Evolutionary conservation across 1,139 yeast species (phyloP), one percentile per base, ranked within the genome.

Genomic region (Zygosaccharomyces pseudobailii): DNA sequence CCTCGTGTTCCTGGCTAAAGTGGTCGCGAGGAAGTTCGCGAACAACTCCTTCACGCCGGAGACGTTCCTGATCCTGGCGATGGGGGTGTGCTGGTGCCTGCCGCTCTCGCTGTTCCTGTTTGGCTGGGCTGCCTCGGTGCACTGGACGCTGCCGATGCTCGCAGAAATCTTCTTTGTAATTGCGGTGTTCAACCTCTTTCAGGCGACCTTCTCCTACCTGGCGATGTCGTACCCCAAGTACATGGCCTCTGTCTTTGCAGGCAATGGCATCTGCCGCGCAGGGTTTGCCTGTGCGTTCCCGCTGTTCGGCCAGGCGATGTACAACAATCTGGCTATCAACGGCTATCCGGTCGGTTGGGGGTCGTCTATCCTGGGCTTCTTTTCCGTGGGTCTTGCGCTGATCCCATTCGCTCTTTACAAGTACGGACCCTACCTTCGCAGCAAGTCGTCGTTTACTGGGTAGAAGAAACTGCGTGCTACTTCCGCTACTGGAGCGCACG

Each of bases 241-340:
- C 55, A 62, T 75, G 57, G 85, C 84, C 0, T 78, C 84, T 1
- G 82, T 76, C 4, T 78, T 76, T 61, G 82, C 83, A 1, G 73
- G 78, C 10, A 79, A 79, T 55, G 77, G 71, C 9, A 65, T 79
- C 44, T 70, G 72, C 55, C 69, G 84, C 55, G 71, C 81, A 1
- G 63, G 68, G 2, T 66, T 76, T 59, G 85, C 80, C 0, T 80
- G 79, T 23, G 74, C 74, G 3, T 80, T 80, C 69, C 84, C 85
- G 28, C 65, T 80, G 37, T 78, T 80, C 58, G 82, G 80, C 2
- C 59, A 63, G 33, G 68, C 72, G 2, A 65, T 80, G 69, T 80
- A 71, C 55, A 48, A 57, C 32, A 74, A 74, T 55, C 59, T 76
- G 44, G 68, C 66, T 3, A 68, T 72, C 4, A 51, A 65, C 1